A percentile compares a stretch with the other conserved stretches of the same genome.
Evolutionary conservation across 345 rosid genomes (phyloP).

Genomic region (Salix brachista): DNA sequence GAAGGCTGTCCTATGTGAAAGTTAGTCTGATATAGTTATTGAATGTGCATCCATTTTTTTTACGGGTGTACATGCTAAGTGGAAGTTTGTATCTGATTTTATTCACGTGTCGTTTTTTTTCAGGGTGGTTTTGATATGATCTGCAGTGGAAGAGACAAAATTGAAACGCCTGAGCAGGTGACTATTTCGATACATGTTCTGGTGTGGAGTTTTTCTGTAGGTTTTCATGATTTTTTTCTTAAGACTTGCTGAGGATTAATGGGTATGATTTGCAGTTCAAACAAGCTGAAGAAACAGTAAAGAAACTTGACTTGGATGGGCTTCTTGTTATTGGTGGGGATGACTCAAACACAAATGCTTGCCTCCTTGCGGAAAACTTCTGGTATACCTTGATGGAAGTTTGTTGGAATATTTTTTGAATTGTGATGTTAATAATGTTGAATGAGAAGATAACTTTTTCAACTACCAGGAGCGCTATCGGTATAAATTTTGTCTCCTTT

Average conservation of each 20-base stretch:
- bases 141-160: conserved; percentile 98
- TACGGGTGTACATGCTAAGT: background rate
- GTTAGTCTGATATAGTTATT: background rate
- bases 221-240: background rate
- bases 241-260: conserved; percentile 3
- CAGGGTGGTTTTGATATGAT: conserved; percentile 99
- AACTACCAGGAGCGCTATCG: background rate
- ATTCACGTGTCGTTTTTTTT: background rate
- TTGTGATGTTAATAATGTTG: background rate
- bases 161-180: conserved; percentile 98
- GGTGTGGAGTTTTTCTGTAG: background rate
- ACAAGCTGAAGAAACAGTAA: conserved; percentile 94
- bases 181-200: background rate
- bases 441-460: background rate
- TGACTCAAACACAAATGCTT: conserved; percentile 96
- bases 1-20: background rate
- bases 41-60: background rate
- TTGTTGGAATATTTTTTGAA: background rate
- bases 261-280: conserved; percentile 58
- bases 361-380: conserved; percentile 94
- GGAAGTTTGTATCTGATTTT: background rate
- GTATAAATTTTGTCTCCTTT: background rate
- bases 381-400: conserved; percentile 32
- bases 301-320: conserved; percentile 89
- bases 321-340: conserved; percentile 95